Base-by-base conservation (phyloP, 768 basidiomycete genomes). In the Zangia roseola region DNA sequence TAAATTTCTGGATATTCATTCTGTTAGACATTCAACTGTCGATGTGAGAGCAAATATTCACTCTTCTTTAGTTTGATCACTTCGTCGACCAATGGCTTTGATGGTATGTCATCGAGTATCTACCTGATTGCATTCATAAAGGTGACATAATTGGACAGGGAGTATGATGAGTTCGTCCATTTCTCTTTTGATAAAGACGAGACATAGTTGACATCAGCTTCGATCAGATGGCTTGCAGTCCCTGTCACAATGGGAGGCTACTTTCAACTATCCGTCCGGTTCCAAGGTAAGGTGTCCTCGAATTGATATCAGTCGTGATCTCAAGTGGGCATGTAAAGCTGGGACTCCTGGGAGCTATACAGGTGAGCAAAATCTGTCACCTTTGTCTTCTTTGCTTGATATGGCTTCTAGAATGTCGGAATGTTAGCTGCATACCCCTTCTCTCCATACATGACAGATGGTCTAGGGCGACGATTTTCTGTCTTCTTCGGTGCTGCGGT, bases 401-500 rank as follows among this genome's bases (percentile, higher is more conserved):
- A 20, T 17, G 2, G 4, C 10, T 25, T 17, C 13, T 43, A 75
- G 67, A 75, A 68, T 56, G 71, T 75, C 40, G 74, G 74, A 26
- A 56, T 62, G 25, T 54, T 74, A 21, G 58, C 60, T n/a, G 72
- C 68, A 2, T 69, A 70, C 40, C 71, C 73, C 12, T 68, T 72
- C 45, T 58, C 70, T 17, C 71, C 72, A 14, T 74, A 76, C 48
- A 52, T 71, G 14, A 56, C 72, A 8, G 75, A 77, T 53, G 64
- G 63, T 6, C 51, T 73, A 13, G 75, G 75, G 4, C 67, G 74
- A 25, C 62, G 69, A 9, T 47, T 57, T 12, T 58, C 70, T 8
- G 69, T 76, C 12, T 35, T 68, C 19, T 47, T 74, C 24, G 74
- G 75, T 10, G 72, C 74, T 3, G 38, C 57, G 45, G 61, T 72